Evolutionary conservation across 305 asterid species (phyloP).

Genomic region (Fraxinus nigra): DNA sequence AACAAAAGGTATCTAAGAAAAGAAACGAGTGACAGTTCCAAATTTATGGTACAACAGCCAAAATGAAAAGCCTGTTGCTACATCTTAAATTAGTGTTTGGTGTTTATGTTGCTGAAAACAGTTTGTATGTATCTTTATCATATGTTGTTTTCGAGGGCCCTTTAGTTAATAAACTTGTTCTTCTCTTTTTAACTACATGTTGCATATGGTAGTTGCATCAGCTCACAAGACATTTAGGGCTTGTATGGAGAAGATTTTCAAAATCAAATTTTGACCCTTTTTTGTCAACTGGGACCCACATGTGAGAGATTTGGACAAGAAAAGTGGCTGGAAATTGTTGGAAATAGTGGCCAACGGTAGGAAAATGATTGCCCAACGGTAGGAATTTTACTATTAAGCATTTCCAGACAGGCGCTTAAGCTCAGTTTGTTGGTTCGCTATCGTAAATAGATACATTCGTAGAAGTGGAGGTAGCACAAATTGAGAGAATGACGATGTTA

Average conservation of each 20-base stretch:
- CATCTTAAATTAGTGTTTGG: neutral
- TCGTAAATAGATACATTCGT: neutral
- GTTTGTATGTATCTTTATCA: neutral
- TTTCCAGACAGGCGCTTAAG: neutral
- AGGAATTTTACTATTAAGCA: too few species aligned
- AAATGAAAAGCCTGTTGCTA: constrained; percentile 1
- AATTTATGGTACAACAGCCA: constrained; percentile 5
- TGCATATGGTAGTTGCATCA: constrained; percentile 14
- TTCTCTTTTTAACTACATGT: neutral
- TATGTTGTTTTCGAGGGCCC: constrained; percentile 21
- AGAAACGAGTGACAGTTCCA: neutral
- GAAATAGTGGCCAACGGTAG: too few species aligned
- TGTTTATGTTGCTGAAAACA: neutral
- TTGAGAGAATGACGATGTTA: neutral
- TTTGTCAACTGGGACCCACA: too few species aligned
- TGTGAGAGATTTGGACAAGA: too few species aligned
- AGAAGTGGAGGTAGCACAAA: neutral
- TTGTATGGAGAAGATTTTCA: too few species aligned
- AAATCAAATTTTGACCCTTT: too few species aligned
- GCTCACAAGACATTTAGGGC: neutral
- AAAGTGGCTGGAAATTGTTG: too few species aligned
- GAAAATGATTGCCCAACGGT: too few species aligned
- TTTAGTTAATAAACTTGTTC: neutral
- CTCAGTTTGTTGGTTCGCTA: neutral
- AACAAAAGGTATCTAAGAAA: neutral